Evolutionary conservation across 139 green algal genomes (phyloP), one percentile per base, ranked within the genome.

Genomic region (Pleodorina starrii): DNA sequence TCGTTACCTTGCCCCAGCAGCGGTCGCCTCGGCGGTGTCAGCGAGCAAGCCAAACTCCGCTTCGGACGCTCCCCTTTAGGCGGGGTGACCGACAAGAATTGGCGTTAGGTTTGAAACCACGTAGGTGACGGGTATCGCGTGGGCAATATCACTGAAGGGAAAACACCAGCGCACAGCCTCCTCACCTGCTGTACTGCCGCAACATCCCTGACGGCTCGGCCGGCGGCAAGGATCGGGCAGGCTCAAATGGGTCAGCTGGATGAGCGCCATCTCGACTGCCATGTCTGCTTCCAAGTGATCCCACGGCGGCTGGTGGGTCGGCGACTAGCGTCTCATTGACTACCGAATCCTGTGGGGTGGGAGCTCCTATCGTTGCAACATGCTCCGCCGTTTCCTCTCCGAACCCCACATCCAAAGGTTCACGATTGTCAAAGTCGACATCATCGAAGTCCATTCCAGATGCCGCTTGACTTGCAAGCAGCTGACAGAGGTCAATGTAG

Each of bases 391-490:
- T 32, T 27, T 69, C 76, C 17, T 66, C 76, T 19, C 10, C 17
- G 19, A 86, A 40, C 7, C 57, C 79, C 12, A 38, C 3, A 17
- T 27, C 57, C 10, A 86, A 66, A 35, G 79, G 79, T 44, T 86
- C 51, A 19, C 57, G 29, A 36, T 60, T 38, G 16, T 86, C 57
- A 44, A 68, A 66, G 36, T 86, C 69, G 17, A 77, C 79, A 19
- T 73, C 78, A 5, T 32, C 50, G 35, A 68, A 66, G 19, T 85
- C 78, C 78, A 85, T 85, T 27, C 2, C 54, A n/a, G n/a, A n/a
- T n/a, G n/a, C n/a, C n/a, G n/a, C n/a, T n/a, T n/a, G n/a, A n/a
- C n/a, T n/a, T n/a, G n/a, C n/a, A n/a, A n/a, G n/a, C n/a, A n/a
- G n/a, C n/a, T n/a, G n/a, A n/a, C n/a, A n/a, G n/a, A n/a, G 54